Evolutionary conservation across 441 rosid species (phyloP).

Genomic region (Syzygium syzygioides): DNA sequence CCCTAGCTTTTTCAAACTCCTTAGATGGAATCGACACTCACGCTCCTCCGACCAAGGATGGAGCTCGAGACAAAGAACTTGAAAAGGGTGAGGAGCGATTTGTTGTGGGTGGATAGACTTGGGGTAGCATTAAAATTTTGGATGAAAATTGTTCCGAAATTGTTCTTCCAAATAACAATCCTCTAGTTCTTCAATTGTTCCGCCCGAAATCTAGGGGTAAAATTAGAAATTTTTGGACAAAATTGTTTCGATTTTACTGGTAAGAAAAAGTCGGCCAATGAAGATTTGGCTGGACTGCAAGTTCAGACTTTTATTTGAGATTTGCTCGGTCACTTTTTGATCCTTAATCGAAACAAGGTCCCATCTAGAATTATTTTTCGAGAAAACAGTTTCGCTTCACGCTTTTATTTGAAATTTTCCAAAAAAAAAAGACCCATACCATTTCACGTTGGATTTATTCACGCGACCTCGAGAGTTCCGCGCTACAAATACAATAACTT

Average conservation of each 20-base stretch:
- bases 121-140: neutral
- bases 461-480: neutral
- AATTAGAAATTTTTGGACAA: neutral
- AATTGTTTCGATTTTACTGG: neutral
- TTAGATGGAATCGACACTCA: neutral
- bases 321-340: neutral
- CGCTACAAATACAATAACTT: neutral
- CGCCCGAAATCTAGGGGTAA: neutral
- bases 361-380: neutral
- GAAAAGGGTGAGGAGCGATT: neutral
- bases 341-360: neutral
- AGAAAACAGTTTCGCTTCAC: neutral
- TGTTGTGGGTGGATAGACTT: neutral
- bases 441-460: neutral
- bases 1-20: neutral
- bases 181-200: neutral
- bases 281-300: no score
- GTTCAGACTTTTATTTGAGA: neutral
- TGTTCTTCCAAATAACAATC: neutral
- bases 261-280: accelerated
- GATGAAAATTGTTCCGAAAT: neutral
- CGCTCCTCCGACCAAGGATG: accelerated
- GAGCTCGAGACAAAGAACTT: neutral
- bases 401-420: neutral
- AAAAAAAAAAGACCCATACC: neutral